Evolutionary conservation across 2,329 filamentous ascomycete genomes (phyloP), one percentile per base, ranked within the genome.

Genomic region (Diaporthe sp.): DNA sequence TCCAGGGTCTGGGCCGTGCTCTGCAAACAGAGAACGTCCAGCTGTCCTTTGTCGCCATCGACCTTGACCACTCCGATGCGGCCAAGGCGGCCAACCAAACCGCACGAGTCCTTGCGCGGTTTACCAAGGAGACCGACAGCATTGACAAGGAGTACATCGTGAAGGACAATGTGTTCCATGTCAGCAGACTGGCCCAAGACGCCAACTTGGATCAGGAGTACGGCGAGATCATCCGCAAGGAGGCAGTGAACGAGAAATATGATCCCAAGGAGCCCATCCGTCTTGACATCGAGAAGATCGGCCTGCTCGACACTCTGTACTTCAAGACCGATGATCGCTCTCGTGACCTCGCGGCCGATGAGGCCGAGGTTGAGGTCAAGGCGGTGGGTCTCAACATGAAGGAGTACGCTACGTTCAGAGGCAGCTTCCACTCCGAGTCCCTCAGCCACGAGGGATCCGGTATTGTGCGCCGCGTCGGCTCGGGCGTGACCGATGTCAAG

Each of bases 311-410:
- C 8, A 55, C 71, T 2, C 13, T 73, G 12, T 25, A 62, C 42
- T 73, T 62, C 59, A 42, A 67, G 42, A 19, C 28, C 8, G 13
- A 31, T 6, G 61, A 78, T 80, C 13, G 77, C 55, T 0, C 71
- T 72, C 8, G 25, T 72, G 12, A 78, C 78, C 67, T 53, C 7
- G 28, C 67, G 51, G 22, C 67, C 31, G 71, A 49, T 2, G 53
- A 31, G 22, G 37, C 68, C 15, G 72, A 74, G 12, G 25, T 73
- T 3, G 13, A 42, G 28, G 44, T 67, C 31, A 31, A 79, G 57
- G 83, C 83, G 0, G 78, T 79, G 28, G 84, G 84, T n/a, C 67
- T 86, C n/a, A 86, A 85, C 76, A 53, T 53, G 49, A 70, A 70
- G 34, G 67, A 70, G 9, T 51, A 57, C 3, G 53, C 53, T 17